Percentiles rank a stretch among this genome's conserved stretches.
These are phyloP conservation scores for Fulvia fulva DNA, from an alignment of 2,329 filamentous ascomycete species.

Conservation along the genomic window DNA sequence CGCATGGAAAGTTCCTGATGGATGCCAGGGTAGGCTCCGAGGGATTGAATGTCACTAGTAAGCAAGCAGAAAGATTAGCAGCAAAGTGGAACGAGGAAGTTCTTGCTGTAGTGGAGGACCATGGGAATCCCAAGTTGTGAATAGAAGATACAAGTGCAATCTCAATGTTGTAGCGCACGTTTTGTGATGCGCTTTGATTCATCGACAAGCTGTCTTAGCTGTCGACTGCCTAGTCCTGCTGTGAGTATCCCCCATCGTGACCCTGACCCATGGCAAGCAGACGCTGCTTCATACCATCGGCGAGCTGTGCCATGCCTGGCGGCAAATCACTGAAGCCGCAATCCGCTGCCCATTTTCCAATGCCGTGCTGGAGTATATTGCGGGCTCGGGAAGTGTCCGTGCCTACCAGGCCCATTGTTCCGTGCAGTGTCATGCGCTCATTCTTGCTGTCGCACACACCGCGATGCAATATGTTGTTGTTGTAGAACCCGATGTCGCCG, in stretches of 20 bases:
- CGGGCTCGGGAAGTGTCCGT: constrained; percentile 58
- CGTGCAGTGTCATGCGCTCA: constrained; percentile 69
- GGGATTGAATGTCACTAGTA: constrained; percentile 23
- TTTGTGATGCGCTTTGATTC: too few relatives aligned
- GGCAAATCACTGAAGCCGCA: constrained; percentile 53
- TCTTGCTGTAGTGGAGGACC: constrained; percentile 30
- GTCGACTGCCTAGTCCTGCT: constrained; percentile 46
- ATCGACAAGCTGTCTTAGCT: background rate
- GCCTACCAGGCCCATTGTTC: constrained; percentile 60
- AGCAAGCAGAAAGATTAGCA: constrained; percentile 31
- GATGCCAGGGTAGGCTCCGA: constrained; percentile 29
- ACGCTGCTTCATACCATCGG: constrained; percentile 61
- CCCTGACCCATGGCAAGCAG: constrained; percentile 60
- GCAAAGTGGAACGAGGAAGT: constrained; percentile 36
- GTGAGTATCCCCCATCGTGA: constrained; percentile 62
- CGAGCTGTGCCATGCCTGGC: constrained; percentile 41
- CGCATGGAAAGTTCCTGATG: constrained; percentile 38
- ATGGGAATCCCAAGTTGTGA: too few relatives aligned
- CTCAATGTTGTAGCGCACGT: background rate
- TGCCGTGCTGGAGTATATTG: constrained; percentile 72
- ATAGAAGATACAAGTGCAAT: background rate
- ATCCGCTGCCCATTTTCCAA: constrained; percentile 61
- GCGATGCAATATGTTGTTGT: constrained; percentile 81
- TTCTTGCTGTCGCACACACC: constrained; percentile 58
- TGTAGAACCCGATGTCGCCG: constrained; percentile 81